Base-by-base conservation (phyloP, 257 asterid species). In the Solanum boliviense region DNA sequence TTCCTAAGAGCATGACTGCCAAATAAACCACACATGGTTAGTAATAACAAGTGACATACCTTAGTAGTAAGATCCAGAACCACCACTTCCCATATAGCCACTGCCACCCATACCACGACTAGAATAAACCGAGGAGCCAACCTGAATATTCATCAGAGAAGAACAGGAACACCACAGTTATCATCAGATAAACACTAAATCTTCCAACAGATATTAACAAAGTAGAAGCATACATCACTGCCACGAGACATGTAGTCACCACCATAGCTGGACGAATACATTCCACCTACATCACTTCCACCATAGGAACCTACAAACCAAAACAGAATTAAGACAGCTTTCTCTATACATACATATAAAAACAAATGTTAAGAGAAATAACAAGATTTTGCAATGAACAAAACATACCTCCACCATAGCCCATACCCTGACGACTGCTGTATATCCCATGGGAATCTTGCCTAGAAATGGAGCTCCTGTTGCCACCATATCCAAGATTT, bases 11-110 rank as follows among this genome's bases (percentile, higher is more conserved):
- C 86, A 48, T 82, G 86, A 48, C 31, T 20, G 31, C 86, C 85
- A 31, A 82, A 31, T 29, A 5, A 48, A 82, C 38, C 38, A 82
- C 39, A 82, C 41, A 76, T 76, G 86, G 38, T 18, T 31, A 32
- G 41, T 20, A 48, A 82, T 31, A 82, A 48, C 21, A 82, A 48
- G 85, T 27, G 86, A 48, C 85, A 48, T 32, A 72, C 97, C 98
- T 96, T 90, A 96, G 90, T 96, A 95, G 88, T 96, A 96, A 23
- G 98, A 94, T 87, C 98, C 94, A 67, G 99, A 95, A 87, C 97
- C 93, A 89, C 96, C 90, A 85, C 97, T 92, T 82, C 98, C 96
- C 98, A 95, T 94, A 83, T 94, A 97, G 89, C 95, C 92, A 84
- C 91, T 90, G 70, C 98, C 94, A 89, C 98, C 94, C 86, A 93